Conservation (phyloP, 2,329 filamentous ascomycete genomes). For the Aspergillus ruber region DNA sequence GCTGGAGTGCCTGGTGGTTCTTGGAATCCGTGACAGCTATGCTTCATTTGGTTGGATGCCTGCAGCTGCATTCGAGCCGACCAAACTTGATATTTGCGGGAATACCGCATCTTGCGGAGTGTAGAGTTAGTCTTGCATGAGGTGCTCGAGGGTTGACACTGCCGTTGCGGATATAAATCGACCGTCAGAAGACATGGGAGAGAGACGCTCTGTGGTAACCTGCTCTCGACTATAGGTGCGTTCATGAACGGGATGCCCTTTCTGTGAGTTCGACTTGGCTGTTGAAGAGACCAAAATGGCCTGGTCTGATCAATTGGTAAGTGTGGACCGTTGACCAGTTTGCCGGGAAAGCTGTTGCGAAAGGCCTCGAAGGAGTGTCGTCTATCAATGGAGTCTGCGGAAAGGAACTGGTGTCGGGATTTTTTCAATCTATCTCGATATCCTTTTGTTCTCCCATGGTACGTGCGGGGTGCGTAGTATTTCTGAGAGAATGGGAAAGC, state of each 20-base stretch:
- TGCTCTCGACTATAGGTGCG: too few relatives aligned
- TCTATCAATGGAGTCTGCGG: background rate
- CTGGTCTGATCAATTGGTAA: background rate
- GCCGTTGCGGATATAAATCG: background rate
- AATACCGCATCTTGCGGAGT: background rate
- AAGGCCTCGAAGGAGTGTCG: background rate
- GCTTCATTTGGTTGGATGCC: conserved; percentile 7
- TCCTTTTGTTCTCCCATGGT: background rate
- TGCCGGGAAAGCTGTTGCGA: background rate
- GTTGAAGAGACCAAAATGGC: background rate
- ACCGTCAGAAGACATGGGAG: conserved; percentile 11
- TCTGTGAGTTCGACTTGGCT: background rate
- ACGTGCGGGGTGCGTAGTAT: background rate
- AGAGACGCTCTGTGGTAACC: conserved; percentile 6
- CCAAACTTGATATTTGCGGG: conserved; percentile 29
- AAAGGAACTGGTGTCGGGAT: background rate
- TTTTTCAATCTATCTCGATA: background rate
- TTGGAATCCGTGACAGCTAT: conserved; percentile 14
- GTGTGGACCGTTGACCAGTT: background rate
- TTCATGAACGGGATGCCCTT: too few relatives aligned
- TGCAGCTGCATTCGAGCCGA: conserved; percentile 32
- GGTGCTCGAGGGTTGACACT: background rate
- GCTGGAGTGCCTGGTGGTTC: conserved; percentile 33
- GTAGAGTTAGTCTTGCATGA: background rate
- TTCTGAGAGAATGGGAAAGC: background rate